Conservation (phyloP, 805 yeast genomes). For the Cyberlindnera mrakii region DNA sequence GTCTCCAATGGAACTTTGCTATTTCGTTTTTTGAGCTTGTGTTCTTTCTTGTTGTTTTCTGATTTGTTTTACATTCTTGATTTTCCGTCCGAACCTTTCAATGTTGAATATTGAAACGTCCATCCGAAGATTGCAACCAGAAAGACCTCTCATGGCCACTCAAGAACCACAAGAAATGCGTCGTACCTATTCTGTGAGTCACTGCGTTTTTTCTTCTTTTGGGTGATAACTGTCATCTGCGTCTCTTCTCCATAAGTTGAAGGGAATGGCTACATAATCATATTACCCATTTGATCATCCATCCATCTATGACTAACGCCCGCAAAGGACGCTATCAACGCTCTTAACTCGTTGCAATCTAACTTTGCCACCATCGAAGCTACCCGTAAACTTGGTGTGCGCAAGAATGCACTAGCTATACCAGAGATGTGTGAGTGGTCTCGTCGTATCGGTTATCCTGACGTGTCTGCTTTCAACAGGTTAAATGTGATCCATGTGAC, state of each 20-base stretch:
- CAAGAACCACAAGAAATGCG: slow-evolving; percentile 8
- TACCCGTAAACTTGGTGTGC: slow-evolving; percentile 56
- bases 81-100: background rate
- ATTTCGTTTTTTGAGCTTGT: background rate
- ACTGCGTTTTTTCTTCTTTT: background rate
- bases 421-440: slow-evolving; percentile 85
- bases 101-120: background rate
- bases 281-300: background rate
- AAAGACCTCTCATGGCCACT: slow-evolving; percentile 2
- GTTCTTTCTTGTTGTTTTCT: background rate
- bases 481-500: slow-evolving; percentile 87
- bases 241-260: no score
- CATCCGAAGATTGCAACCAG: background rate
- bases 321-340: slow-evolving; percentile 65
- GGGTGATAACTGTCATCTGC: background rate
- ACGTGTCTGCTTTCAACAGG: slow-evolving; percentile 59
- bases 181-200: slow-evolving; percentile 14
- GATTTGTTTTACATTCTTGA: no score
- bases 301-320: background rate
- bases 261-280: no score
- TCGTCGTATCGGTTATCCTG: slow-evolving; percentile 55
- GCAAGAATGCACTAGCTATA: slow-evolving; percentile 60
- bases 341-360: slow-evolving; percentile 83
- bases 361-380: slow-evolving; percentile 89
- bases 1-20: background rate